Percentiles rank a stretch among this genome's conserved stretches.
phyloP scores from a whole-genome alignment of 179 eudicot species.

The Actinidia polygama region DNA sequence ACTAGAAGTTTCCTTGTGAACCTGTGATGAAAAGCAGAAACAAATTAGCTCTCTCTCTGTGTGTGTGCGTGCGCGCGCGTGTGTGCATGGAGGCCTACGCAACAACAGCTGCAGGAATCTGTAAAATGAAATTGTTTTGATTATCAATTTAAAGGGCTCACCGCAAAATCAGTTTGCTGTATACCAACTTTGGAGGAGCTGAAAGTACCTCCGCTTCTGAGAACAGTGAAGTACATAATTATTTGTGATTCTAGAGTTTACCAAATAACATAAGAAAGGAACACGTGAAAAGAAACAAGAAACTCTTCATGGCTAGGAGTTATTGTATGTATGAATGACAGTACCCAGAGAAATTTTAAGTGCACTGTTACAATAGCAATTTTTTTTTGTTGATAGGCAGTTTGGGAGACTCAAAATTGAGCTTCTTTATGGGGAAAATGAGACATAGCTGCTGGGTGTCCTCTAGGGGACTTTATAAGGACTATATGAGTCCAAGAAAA shows the following conservation, averaged over 20 bases:
- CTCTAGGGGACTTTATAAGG: neutral
- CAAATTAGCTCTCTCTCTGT: neutral
- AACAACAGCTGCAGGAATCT: neutral
- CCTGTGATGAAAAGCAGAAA: constrained; percentile 38
- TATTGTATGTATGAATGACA: neutral
- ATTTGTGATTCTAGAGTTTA: neutral
- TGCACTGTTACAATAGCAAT: neutral
- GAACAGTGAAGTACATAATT: constrained; percentile 27
- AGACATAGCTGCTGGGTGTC: neutral
- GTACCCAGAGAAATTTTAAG: constrained; percentile 4
- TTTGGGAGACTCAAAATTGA: neutral
- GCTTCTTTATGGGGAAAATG: neutral
- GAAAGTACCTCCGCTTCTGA: constrained; percentile 85
- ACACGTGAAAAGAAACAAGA: neutral
- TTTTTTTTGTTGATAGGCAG: neutral
- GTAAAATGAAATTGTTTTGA: neutral
- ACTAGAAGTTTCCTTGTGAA: constrained; percentile 75
- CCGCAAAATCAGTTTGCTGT: constrained; percentile 88
- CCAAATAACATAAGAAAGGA: neutral
- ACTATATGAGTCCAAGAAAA: neutral
- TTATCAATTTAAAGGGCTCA: constrained; percentile 27
- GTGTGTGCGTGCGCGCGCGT: too few species aligned
- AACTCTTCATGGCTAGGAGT: neutral
- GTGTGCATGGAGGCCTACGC: neutral
- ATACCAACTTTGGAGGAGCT: constrained; percentile 94